Conservation (phyloP, 2,329 filamentous ascomycete genomes). For the Xylariomycetidae sp. region DNA sequence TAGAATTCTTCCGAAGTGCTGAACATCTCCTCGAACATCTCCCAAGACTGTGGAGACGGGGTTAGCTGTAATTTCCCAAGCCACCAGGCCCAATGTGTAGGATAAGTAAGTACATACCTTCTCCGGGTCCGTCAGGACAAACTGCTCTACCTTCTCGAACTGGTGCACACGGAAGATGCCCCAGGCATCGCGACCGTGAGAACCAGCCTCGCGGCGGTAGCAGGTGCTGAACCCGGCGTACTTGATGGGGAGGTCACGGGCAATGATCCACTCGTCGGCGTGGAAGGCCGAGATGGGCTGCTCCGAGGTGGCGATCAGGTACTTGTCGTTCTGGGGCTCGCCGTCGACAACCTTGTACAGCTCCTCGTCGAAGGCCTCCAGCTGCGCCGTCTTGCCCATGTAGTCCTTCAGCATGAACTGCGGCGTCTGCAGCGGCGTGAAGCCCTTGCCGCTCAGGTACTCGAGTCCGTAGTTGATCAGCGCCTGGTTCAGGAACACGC, state of each 20-base stretch:
- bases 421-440: conserved; percentile 77
- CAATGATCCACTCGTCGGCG: conserved; percentile 85
- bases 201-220: conserved; percentile 91
- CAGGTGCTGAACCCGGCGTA: conserved; percentile 90
- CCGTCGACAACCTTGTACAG: conserved; percentile 93
- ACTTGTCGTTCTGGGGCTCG: conserved; percentile 83
- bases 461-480: conserved; percentile 92
- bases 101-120: conserved; percentile 37
- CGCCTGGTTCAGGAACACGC: conserved; percentile 86
- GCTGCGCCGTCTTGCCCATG: conserved; percentile 97
- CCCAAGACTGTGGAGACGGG: conserved; percentile 63
- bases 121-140: conserved; percentile 65
- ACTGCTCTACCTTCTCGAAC: conserved; percentile 74
- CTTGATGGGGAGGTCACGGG: conserved; percentile 83
- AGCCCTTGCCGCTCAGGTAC: conserved; percentile 76
- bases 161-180: conserved; percentile 97
- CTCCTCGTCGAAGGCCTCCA: conserved; percentile 96
- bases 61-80: background rate
- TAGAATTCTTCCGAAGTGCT: conserved; percentile 89
- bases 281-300: conserved; percentile 93
- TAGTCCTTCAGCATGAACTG: conserved; percentile 93
- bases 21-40: conserved; percentile 93
- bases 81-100: background rate
- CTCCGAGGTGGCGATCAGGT: conserved; percentile 74
- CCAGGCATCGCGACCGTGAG: conserved; percentile 91